phyloP scores from a whole-genome alignment of 2,329 filamentous ascomycete genomes.

The Cladosporium sp. region DNA sequence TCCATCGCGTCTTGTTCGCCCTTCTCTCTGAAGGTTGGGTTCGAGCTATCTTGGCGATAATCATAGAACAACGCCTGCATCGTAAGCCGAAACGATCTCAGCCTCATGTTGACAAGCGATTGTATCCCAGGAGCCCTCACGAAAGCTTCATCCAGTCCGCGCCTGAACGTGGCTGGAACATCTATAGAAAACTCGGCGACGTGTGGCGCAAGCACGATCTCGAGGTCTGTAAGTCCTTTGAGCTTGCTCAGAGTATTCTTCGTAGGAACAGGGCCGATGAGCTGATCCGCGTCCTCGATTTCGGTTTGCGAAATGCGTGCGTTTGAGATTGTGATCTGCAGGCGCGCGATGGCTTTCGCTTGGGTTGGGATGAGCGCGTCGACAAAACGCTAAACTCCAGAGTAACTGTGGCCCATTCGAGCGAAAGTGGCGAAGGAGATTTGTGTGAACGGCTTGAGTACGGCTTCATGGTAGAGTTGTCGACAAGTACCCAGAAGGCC shows the following conservation, averaged over 20 bases:
- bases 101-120: not conserved
- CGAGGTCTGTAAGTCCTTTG: not conserved
- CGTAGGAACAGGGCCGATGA: not conserved
- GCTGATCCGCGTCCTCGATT: no score
- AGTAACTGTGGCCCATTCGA: not conserved
- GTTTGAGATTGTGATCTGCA: not conserved
- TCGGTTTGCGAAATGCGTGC: not conserved
- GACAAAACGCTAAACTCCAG: not conserved
- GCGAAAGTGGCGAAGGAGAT: not conserved
- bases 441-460: not conserved
- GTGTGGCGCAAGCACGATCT: not conserved
- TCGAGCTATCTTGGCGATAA: not conserved
- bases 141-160: not conserved
- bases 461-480: not conserved
- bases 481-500: not conserved
- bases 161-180: no score
- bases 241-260: not conserved
- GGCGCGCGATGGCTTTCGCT: not conserved
- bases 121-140: not conserved
- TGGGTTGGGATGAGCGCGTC: not conserved
- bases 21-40: not conserved
- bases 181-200: no score
- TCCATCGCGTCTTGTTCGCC: not conserved
- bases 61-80: not conserved
- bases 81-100: not conserved